phyloP scores from a whole-genome alignment of 306 rosid species.

The Fragaria iinumae region DNA sequence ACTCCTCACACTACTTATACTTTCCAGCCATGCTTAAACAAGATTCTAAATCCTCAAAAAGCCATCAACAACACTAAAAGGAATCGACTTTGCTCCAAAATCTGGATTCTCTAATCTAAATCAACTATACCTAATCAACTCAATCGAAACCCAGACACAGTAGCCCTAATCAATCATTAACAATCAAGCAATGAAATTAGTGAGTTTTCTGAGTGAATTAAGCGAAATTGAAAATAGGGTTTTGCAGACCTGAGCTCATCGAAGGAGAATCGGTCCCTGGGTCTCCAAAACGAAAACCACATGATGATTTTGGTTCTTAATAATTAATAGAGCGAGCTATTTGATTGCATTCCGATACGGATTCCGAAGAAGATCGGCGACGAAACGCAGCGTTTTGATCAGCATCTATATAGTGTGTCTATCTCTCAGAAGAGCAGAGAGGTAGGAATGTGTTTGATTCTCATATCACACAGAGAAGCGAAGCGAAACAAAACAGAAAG shows the following conservation, averaged over 20 bases:
- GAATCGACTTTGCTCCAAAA: not conserved
- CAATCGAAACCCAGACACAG: conserved; percentile 14
- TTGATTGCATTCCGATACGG: conserved; percentile 3
- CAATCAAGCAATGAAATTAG: not conserved
- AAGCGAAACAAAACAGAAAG: not conserved
- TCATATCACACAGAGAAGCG: not conserved
- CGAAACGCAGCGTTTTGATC: conserved; percentile 12
- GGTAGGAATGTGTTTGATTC: conserved; percentile 5
- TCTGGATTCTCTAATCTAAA: not conserved
- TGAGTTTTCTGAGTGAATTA: conserved; percentile 7
- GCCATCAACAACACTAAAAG: not conserved
- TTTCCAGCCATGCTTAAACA: not conserved
- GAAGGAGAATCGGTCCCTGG: conserved; percentile 83
- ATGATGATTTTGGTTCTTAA: conserved; percentile 42
- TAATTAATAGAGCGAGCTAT: not conserved
- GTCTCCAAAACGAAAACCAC: conserved; percentile 89
- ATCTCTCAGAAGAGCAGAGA: conserved; percentile 30
- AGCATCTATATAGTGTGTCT: not conserved
- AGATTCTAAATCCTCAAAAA: conserved; percentile 3
- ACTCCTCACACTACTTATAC: conserved; percentile 1
- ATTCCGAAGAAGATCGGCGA: conserved; percentile 14
- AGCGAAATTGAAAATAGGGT: not conserved
- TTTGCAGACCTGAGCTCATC: conserved; percentile 73
- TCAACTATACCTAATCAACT: not conserved
- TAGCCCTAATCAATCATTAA: not conserved